Evolutionary conservation across 78 protist genomes (phyloP).

Genomic region (Dictyostelium firmibasis): DNA sequence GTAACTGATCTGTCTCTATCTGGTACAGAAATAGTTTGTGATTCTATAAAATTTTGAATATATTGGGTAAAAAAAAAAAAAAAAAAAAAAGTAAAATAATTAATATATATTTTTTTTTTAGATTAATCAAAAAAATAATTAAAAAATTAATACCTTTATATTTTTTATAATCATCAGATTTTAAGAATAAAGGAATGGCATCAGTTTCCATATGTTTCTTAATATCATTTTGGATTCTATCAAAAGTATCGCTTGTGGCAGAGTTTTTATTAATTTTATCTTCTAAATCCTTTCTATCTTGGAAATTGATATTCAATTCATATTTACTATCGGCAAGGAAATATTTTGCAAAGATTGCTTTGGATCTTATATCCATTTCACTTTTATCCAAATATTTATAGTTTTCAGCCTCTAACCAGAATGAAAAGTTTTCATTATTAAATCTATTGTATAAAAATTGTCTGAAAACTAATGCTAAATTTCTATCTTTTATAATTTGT

Average conservation of each 20-base stretch:
- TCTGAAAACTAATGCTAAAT: conserved; percentile 53
- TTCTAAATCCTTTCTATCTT: conserved; percentile 62
- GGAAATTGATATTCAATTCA: conserved; percentile 42
- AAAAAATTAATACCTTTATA: conserved; percentile 20
- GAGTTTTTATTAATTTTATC: neutral
- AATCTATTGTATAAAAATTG: conserved; percentile 58
- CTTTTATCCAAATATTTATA: neutral
- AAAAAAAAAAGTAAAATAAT: neutral
- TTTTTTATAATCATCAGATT: conserved; percentile 64
- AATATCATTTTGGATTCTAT: conserved; percentile 29
- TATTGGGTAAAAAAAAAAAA: neutral
- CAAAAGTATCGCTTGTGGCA: conserved; percentile 12
- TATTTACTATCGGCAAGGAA: conserved; percentile 56
- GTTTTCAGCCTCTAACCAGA: conserved; percentile 76
- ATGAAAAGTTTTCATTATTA: conserved; percentile 70
- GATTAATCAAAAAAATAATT: neutral
- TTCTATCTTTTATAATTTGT: conserved; percentile 48
- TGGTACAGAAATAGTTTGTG: conserved; percentile 11
- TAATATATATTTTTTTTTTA: neutral
- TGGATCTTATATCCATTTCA: conserved; percentile 4
- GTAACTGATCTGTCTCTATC: conserved; percentile 73
- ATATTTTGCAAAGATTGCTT: conserved; percentile 54
- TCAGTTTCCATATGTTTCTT: conserved; percentile 61
- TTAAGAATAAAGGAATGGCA: conserved; percentile 62
- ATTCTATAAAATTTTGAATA: neutral